Evolutionary conservation across 495 filamentous ascomycete genomes (phyloP), one percentile per base, ranked within the genome.

Genomic region (Viridothelium virens): DNA sequence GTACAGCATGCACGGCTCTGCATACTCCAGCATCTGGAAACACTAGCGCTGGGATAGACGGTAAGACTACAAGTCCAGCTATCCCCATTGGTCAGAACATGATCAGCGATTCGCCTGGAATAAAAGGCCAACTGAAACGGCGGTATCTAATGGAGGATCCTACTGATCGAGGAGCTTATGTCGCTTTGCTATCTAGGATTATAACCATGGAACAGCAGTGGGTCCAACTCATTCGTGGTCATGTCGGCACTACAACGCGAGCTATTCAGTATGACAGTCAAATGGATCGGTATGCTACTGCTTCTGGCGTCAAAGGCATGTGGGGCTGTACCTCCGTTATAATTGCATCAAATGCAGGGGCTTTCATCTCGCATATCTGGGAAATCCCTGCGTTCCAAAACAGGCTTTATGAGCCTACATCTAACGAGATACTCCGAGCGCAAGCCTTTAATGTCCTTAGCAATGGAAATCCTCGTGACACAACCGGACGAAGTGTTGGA

Each of bases 261-360:
- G 36, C 53, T 31, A 34, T 34, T 36, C 18, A 18, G 3, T 59
- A 59, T 36, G 25, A 6, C 53, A 59, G 14, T 59, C 25, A 36
- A 59, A 33, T 18, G 31, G 31, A 4, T 18, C 31, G 53, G 18
- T 59, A 34, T 36, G 53, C 53, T 14, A 7, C 18, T 33, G 53
- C 14, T 59, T 34, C 53, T 59, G 53, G 53, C 9, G 53, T 59
- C 18, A 59, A 59, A 14, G 53, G 53, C 3, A 34, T 59, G 53
- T 36, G 31, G 18, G 53, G 53, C 31, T 59, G 25, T 14, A 59
- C 53, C 25, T 59, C 53, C 31, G 53, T 59, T 14, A 18, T 59
- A 59, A 59, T 59, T 59, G 53, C 53, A 59, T 59, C 53, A 36
- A 36, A 59, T 59, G 53, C 53, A 6, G 53, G 25, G 7, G 53